Base-by-base conservation (phyloP, 228 moss, liverwort and hornwort genomes). In the Sphagnum magellanicum region DNA sequence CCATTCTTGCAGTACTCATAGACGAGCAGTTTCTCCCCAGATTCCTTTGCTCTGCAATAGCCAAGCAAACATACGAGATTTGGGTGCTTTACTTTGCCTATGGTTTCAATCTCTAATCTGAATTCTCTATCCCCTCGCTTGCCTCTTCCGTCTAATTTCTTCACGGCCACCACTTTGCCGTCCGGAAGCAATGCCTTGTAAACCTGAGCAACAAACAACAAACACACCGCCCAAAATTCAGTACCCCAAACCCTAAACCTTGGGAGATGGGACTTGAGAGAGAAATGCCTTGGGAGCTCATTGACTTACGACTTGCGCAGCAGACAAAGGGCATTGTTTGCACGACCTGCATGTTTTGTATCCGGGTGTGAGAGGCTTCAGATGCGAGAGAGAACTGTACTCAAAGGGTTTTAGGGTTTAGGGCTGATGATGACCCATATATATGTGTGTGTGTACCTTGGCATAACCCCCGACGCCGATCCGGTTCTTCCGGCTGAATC, bases 1-100 rank as follows among this genome's bases (percentile, higher is more conserved):
- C 86, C 86, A 59, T 86, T 86, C 60, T 86, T 79, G 6, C 79
- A 86, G 50, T 53, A 86, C 61, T 82, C 86, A 0, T 86, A 86
- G 0, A 86, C 75, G 0, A 82, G 77, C 2, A 86, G 71, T 73
- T 86, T 86, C 60, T 77, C 81, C 32, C 32, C 32, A 32, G 32
- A 32, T 1, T 82, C 82, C 62, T 79, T 86, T 32, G 86, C 79
- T 66, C 73, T 73, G 73, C 82, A 82, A 63, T 82, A 86, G 5
- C 86, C 86, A 16, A 86, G 75, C 75, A 86, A 63, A 61, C 73
- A 77, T 0, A 86, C 82, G 10, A 86, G 64, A 49, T 82, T 82
- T 5, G 73, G 75, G 68, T 86, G 86, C 63, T 79, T 79, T n/a
- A 82, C 82, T 52, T 82, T 86, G 63, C 82, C 86, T 17, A 86